Conservation (phyloP, 179 eudicot species). For the Drosera spatulata region DNA sequence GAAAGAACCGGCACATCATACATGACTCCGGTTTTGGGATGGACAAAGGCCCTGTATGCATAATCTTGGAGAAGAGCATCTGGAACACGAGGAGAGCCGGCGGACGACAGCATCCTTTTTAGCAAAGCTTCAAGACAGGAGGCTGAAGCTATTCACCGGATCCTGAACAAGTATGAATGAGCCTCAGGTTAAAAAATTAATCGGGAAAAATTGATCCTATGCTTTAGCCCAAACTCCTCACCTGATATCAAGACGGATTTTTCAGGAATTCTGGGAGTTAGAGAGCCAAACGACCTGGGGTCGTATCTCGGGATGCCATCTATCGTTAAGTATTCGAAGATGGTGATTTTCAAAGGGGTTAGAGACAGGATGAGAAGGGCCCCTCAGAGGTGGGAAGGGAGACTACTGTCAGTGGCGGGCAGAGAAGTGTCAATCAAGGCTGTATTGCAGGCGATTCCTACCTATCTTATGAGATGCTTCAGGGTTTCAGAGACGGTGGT, state of each 20-base stretch:
- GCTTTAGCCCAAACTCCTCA: not conserved
- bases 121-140: not conserved
- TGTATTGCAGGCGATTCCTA: not conserved
- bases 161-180: not conserved
- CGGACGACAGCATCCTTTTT: not conserved
- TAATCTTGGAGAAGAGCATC: conserved; percentile 72
- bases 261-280: not conserved
- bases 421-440: not conserved
- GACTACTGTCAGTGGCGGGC: not conserved
- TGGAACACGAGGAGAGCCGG: conserved; percentile 21
- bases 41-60: conserved; percentile 50
- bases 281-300: not conserved
- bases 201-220: not conserved
- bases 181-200: not conserved
- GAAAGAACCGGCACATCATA: conserved; percentile 49
- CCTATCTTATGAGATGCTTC: not conserved
- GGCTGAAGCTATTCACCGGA: not conserved
- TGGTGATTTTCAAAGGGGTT: not conserved
- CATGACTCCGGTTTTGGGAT: conserved; percentile 47
- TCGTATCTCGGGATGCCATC: not conserved
- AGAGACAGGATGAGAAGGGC: not conserved
- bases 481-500: not conserved
- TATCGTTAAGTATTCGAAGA: not conserved
- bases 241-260: not conserved
- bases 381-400: not conserved